These are phyloP conservation scores for Arthrobotrys conoides DNA, from an alignment of 2,329 filamentous ascomycete species.

Conservation along the genomic window DNA sequence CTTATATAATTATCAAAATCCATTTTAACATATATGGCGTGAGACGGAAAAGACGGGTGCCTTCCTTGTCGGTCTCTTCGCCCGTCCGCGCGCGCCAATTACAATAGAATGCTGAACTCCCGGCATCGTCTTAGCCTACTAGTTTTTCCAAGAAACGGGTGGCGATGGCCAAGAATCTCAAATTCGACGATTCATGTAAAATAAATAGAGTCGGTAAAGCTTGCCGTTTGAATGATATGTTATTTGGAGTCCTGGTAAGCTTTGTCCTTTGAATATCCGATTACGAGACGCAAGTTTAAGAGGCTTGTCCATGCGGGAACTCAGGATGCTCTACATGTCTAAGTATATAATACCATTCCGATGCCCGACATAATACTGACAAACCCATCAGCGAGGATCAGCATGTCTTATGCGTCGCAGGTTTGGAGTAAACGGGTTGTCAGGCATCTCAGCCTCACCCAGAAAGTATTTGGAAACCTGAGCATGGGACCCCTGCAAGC, in stretches of 20 bases:
- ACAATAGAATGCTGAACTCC: constrained; percentile 1
- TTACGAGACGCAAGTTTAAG: constrained; percentile 17
- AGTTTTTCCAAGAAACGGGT: not conserved
- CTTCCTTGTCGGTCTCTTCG: not conserved
- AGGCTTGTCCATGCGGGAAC: constrained; percentile 21
- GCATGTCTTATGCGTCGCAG: constrained; percentile 28
- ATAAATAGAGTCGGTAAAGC: not conserved
- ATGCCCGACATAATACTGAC: constrained; percentile 14
- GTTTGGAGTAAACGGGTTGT: constrained; percentile 37
- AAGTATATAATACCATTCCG: not conserved
- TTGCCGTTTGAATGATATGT: not conserved
- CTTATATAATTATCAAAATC: no score
- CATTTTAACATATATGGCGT: constrained; percentile 10
- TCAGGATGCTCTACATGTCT: not conserved
- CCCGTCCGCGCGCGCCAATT: constrained; percentile 11
- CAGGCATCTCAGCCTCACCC: constrained; percentile 57
- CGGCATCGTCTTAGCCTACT: constrained; percentile 12
- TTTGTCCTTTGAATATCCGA: constrained; percentile 12
- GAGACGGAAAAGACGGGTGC: constrained; percentile 25
- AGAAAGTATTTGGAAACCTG: constrained; percentile 60
- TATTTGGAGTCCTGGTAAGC: not conserved
- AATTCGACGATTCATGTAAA: not conserved
- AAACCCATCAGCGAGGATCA: constrained; percentile 11
- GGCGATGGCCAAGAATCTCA: constrained; percentile 23
- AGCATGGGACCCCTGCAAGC: constrained; percentile 52